Percentiles rank a stretch among this genome's conserved stretches.
These are phyloP conservation scores for Hydnomerulius pinastri DNA, from an alignment of 768 basidiomycete species.

Conservation along the genomic window DNA sequence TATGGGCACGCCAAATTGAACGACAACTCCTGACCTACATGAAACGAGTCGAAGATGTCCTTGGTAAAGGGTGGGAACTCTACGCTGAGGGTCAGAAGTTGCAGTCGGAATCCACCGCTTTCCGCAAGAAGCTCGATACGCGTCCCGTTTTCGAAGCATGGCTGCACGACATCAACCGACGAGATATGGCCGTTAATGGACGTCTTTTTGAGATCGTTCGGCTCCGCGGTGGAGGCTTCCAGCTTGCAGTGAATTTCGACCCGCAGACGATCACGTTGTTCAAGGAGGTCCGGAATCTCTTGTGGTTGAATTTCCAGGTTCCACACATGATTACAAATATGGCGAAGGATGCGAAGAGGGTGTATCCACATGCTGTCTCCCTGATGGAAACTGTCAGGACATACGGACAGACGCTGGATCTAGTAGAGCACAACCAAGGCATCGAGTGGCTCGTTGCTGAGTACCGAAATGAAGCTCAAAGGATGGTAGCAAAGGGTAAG, in stretches of 20 bases:
- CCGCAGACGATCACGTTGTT: slow-evolving; percentile 97
- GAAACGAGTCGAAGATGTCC: slow-evolving; percentile 98
- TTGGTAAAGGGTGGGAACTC: slow-evolving; percentile 97
- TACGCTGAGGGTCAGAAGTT: slow-evolving; percentile 99
- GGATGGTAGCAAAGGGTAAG: slow-evolving; percentile 89
- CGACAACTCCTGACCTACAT: slow-evolving; percentile 95
- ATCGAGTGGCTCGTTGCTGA: slow-evolving; percentile 96
- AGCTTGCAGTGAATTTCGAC: slow-evolving; percentile 96
- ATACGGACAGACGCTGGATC: slow-evolving; percentile 91
- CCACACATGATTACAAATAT: slow-evolving; percentile 94
- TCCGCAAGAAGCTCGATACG: slow-evolving; percentile 96
- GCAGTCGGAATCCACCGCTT: slow-evolving; percentile 86
- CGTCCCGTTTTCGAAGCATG: slow-evolving; percentile 94
- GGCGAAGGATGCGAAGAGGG: slow-evolving; percentile 98
- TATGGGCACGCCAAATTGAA: slow-evolving; percentile 99
- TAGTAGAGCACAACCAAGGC: slow-evolving; percentile 87
- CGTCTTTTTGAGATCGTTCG: slow-evolving; percentile 90
- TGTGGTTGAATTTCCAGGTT: slow-evolving; percentile 96
- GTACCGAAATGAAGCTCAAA: slow-evolving; percentile 88
- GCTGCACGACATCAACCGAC: slow-evolving; percentile 91
- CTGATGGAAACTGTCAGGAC: slow-evolving; percentile 99
- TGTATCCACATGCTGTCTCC: slow-evolving; percentile 97
- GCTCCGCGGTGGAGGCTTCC: slow-evolving; percentile 71
- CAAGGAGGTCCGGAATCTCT: slow-evolving; percentile 95
- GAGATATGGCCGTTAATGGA: slow-evolving; percentile 90